phyloP scores from a whole-genome alignment of 805 yeast species.

The Scheffersomyces coipomensis region DNA sequence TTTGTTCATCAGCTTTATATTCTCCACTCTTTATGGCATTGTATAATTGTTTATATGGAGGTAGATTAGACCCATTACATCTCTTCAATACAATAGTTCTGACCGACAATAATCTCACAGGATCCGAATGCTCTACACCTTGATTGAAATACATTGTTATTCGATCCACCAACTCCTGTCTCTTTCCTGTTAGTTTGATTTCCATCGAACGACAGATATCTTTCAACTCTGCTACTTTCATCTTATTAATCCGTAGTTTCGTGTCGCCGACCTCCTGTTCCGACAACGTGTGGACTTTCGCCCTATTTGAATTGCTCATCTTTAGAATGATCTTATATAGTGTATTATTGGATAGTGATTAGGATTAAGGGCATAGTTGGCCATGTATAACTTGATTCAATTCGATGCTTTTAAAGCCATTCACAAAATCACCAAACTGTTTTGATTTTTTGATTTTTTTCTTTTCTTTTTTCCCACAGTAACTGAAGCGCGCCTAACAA shows the following conservation, averaged over 20 bases:
- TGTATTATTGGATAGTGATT: too few relatives aligned
- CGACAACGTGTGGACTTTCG: conserved; percentile 2
- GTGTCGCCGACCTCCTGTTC: conserved; percentile 15
- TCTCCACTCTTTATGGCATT: conserved; percentile 28
- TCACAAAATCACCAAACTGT: too few relatives aligned
- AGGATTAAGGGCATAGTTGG: too few relatives aligned
- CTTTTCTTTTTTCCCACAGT: too few relatives aligned
- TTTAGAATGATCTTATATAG: too few relatives aligned
- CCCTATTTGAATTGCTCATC: too few relatives aligned
- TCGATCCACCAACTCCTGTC: conserved; percentile 58
- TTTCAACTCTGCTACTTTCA: conserved; percentile 55
- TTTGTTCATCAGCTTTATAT: conserved; percentile 6
- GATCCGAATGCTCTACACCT: conserved; percentile 39
- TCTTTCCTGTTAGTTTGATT: conserved; percentile 54
- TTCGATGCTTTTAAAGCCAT: too few relatives aligned
- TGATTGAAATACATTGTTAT: conserved; percentile 44
- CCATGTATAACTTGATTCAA: too few relatives aligned
- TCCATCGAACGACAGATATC: conserved; percentile 49
- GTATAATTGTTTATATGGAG: conserved; percentile 30
- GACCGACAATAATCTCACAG: conserved; percentile 40
- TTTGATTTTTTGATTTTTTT: too few relatives aligned
- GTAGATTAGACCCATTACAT: conserved; percentile 29
- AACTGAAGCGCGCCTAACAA: too few relatives aligned
- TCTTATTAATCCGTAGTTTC: conserved; percentile 6
- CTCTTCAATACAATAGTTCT: conserved; percentile 42